Percentiles rank a stretch among this genome's conserved stretches.
Evolutionary conservation across 2,329 filamentous ascomycete species (phyloP).

Genomic region (Penicillium sp.): DNA sequence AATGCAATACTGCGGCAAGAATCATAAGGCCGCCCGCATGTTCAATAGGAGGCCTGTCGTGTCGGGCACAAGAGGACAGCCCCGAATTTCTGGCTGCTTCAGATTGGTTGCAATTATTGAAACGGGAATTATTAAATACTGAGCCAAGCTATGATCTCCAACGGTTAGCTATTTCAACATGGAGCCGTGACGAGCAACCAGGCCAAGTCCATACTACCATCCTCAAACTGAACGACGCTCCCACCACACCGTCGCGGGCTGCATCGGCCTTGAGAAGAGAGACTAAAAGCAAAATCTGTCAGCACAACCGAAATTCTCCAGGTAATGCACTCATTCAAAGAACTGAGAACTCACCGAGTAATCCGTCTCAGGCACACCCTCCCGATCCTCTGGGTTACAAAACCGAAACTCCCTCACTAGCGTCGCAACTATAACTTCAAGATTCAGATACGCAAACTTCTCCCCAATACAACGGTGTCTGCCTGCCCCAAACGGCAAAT

Average conservation of each 20-base stretch:
- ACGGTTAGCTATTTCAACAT: not conserved
- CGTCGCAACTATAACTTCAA: conserved; percentile 65
- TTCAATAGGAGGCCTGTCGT: too few species aligned
- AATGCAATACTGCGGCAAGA: too few species aligned
- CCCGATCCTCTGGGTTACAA: conserved; percentile 57
- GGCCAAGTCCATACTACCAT: not conserved
- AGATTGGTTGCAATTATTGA: too few species aligned
- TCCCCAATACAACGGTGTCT: conserved; percentile 75
- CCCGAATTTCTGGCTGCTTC: too few species aligned
- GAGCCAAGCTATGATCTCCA: not conserved
- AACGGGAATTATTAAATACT: not conserved
- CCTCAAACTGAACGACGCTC: conserved; percentile 12
- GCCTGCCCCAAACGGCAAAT: conserved; percentile 72
- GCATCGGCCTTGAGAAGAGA: conserved; percentile 31
- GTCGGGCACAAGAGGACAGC: too few species aligned
- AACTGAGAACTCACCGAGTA: conserved; percentile 53
- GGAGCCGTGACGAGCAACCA: not conserved
- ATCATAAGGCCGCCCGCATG: too few species aligned
- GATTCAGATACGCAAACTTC: conserved; percentile 72
- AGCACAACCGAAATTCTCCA: not conserved
- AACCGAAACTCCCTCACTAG: conserved; percentile 65
- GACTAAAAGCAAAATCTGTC: conserved; percentile 17
- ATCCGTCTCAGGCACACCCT: conserved; percentile 64
- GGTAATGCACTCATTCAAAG: conserved; percentile 17
- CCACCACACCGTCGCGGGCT: conserved; percentile 30